Conservation (phyloP, 805 yeast species). For the Lachancea mirantina region DNA sequence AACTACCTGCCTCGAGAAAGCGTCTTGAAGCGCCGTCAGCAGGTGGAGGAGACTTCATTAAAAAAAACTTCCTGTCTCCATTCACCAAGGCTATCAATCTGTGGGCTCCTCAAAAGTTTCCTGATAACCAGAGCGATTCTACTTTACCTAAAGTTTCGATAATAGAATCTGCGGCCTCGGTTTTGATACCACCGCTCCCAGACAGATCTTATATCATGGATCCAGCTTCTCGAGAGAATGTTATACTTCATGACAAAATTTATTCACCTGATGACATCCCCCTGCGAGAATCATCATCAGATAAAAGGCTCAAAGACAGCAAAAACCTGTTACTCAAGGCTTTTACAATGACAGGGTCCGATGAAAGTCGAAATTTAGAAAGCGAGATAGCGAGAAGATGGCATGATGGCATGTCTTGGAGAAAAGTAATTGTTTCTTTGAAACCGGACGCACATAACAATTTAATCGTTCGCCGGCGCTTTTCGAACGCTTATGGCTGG, state of each 20-base stretch:
- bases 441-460: constrained; percentile 76
- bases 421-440: constrained; percentile 59
- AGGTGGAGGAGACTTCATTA: constrained; percentile 21
- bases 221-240: constrained; percentile 50
- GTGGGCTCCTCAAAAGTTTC: constrained; percentile 34
- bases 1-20: constrained; percentile 21
- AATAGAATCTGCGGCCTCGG: constrained; percentile 59
- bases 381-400: constrained; percentile 64
- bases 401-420: constrained; percentile 63
- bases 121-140: constrained; percentile 14
- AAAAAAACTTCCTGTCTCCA: constrained; percentile 33
- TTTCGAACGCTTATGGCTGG: constrained; percentile 83
- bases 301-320: constrained; percentile 15
- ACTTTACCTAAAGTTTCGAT: constrained; percentile 59
- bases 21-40: constrained; percentile 7
- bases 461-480: constrained; percentile 61
- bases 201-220: constrained; percentile 52
- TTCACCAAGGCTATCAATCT: constrained; percentile 39
- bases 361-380: constrained; percentile 35
- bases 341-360: constrained; percentile 24
- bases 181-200: constrained; percentile 66
- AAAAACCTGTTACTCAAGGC: constrained; percentile 30
- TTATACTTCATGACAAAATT: constrained; percentile 62
- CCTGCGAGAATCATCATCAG: constrained; percentile 9
- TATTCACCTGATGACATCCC: constrained; percentile 50